phyloP scores from a whole-genome alignment of 345 rosid genomes.

The Cardamine occulta region DNA sequence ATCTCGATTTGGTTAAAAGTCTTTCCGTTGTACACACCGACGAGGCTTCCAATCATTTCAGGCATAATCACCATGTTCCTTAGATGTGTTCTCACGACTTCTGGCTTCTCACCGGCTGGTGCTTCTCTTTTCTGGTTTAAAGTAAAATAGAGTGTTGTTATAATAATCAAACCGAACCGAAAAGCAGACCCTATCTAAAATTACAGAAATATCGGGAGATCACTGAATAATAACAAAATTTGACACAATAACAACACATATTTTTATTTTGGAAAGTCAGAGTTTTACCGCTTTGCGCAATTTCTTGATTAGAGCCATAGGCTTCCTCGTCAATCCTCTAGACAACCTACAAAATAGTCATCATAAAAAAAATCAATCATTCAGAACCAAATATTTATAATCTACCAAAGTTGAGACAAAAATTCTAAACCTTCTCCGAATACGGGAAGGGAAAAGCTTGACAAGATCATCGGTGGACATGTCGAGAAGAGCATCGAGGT shows the following conservation, averaged over 20 bases:
- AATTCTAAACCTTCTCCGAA: slow-evolving; percentile 55
- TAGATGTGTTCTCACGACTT: slow-evolving; percentile 68
- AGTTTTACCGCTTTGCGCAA: slow-evolving; percentile 55
- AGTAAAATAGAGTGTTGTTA: background rate
- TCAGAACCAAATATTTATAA: background rate
- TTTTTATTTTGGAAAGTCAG: background rate
- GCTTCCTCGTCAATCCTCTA: slow-evolving; percentile 67
- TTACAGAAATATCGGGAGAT: background rate
- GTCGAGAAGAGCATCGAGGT: slow-evolving; percentile 51
- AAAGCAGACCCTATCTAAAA: background rate
- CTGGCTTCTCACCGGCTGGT: slow-evolving; percentile 71
- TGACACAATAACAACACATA: background rate
- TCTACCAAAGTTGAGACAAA: background rate
- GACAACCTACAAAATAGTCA: slow-evolving; percentile 51
- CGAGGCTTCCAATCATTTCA: slow-evolving; percentile 38
- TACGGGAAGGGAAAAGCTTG: slow-evolving; percentile 62
- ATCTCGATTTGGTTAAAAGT: slow-evolving; percentile 31
- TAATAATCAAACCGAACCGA: background rate
- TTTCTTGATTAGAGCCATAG: slow-evolving; percentile 67
- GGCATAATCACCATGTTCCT: slow-evolving; percentile 66
- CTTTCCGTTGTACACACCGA: slow-evolving; percentile 33
- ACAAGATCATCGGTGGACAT: slow-evolving; percentile 57
- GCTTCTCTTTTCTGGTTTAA: slow-evolving; percentile 63
- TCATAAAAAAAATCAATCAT: background rate
- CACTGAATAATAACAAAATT: background rate